Percentiles rank a stretch among this genome's conserved stretches.
phyloP scores from a whole-genome alignment of 2,329 filamentous ascomycete genomes.

The Phialemonium atrogriseum region DNA sequence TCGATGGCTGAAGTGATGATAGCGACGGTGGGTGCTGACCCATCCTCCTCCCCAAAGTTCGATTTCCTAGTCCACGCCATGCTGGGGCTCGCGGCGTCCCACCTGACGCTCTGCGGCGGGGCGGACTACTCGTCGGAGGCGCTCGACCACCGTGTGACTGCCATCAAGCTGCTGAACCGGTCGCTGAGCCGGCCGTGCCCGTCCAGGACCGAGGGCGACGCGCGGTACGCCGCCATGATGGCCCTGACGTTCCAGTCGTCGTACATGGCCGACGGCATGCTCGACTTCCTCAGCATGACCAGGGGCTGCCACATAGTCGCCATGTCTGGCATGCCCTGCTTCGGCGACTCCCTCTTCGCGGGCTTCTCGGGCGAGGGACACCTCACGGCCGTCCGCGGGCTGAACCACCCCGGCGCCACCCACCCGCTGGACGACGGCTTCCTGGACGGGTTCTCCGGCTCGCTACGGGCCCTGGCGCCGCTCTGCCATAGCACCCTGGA shows the following conservation, averaged over 20 bases:
- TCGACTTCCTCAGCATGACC: constrained; percentile 29
- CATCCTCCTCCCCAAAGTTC: constrained; percentile 16
- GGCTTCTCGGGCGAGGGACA: constrained; percentile 16
- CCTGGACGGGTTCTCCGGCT: constrained; percentile 18
- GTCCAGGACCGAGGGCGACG: constrained; percentile 24
- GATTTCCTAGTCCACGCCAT: constrained; percentile 33
- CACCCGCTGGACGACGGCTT: constrained; percentile 12
- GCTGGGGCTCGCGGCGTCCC: constrained; percentile 30
- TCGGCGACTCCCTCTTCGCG: constrained; percentile 11
- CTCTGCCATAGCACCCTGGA: constrained; percentile 23
- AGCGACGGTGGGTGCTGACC: no score
- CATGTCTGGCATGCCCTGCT: constrained; percentile 5
- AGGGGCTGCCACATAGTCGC: constrained; percentile 23
- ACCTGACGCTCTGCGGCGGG: constrained; percentile 20
- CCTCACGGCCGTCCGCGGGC: constrained; percentile 10
- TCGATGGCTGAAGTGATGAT: no score
- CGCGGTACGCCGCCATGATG: constrained; percentile 26
- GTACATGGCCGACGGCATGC: constrained; percentile 30
- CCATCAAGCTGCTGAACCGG: constrained; percentile 27
- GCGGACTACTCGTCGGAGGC: constrained; percentile 17
- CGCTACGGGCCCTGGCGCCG: constrained; percentile 17
- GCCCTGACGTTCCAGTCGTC: constrained; percentile 28
- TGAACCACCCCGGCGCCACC: constrained; percentile 8
- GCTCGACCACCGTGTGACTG: constrained; percentile 25
- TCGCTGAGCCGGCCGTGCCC: constrained; percentile 18